Evolutionary conservation across 768 basidiomycete species (phyloP), one percentile per base, ranked within the genome.

Genomic region (Rickenella mellea): DNA sequence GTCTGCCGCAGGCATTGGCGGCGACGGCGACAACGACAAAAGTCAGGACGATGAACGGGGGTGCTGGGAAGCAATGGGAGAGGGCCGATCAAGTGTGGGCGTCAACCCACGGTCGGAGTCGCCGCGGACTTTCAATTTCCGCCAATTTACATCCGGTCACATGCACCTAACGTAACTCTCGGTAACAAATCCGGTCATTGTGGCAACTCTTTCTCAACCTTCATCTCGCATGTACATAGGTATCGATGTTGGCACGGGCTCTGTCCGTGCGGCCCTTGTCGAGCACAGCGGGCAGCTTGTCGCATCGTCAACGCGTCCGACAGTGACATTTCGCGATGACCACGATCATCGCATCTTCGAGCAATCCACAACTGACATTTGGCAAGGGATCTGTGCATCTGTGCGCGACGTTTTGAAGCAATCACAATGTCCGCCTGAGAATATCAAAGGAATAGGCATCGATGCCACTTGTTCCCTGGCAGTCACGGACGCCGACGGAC

Each of bases 391-490:
- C 43, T 73, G 74, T 31, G 63, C 58, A 41, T 74, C 76, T 25
- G 69, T 86, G 45, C 76, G 69, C 52, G 70, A 70, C 4, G 81
- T 88, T 40, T 63, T 98, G 20, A 64, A 71, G 3, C 10, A 45
- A 3, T 51, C 59, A 3, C 54, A 56, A 4, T 15, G 33, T 22
- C 49, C 70, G 24, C 73, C 83, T 8, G 57, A 64, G 2, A 61
- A 68, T 4, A 80, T 99, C 44, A 88, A 84, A 54, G 96, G 96
- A 1, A 53, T 97, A 33, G 90, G 92, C 11, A 92, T 94, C 59
- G 93, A 97, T 60, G 94, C 93, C 36, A 99, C 96, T 0, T 99
- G 96, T 63, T 96, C 92, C 0, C 70, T 98, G 30, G 91, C 93
- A 0, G 93, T 97, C 17, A 69, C 80, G 1, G 80, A 88, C 56